These are phyloP conservation scores for Hyaloscypha hepaticicola DNA, from an alignment of 495 filamentous ascomycete genomes.

Conservation along the genomic window DNA sequence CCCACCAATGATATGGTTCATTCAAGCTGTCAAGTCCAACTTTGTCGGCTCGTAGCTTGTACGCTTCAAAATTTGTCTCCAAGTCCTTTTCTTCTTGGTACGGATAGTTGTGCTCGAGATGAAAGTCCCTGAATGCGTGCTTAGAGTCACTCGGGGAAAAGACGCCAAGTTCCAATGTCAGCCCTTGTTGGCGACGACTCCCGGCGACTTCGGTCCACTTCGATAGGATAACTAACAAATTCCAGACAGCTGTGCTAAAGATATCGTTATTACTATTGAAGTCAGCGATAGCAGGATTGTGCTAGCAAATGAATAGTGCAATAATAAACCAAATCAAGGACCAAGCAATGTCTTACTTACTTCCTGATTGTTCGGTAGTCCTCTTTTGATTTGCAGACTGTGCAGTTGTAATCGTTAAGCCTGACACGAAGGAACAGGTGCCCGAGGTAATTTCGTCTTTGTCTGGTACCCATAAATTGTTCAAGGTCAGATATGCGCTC, in stretches of 20 bases:
- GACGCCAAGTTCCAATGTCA: conserved; percentile 31
- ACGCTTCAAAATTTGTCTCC: conserved; percentile 24
- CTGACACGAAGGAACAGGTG: conserved; percentile 30
- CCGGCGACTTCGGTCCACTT: conserved; percentile 24
- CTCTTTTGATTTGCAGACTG: conserved; percentile 31
- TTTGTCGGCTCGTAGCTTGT: conserved; percentile 27
- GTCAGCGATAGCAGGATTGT: conserved; percentile 24
- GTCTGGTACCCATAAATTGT: conserved; percentile 26
- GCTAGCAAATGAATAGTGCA: conserved; percentile 20
- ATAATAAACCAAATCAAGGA: conserved; percentile 24
- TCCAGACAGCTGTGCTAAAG: conserved; percentile 28
- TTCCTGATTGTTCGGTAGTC: conserved; percentile 26
- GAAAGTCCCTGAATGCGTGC: conserved; percentile 32
- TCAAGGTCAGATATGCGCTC: conserved; percentile 28
- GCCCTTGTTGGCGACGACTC: conserved; percentile 21
- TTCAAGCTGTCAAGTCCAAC: conserved; percentile 27
- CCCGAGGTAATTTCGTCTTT: conserved; percentile 27
- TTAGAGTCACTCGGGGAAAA: conserved; percentile 30
- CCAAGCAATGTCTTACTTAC: conserved; percentile 27
- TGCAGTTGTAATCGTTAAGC: conserved; percentile 29
- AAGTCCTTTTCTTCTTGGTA: conserved; percentile 29
- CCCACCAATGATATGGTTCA: conserved; percentile 26
- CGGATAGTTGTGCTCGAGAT: conserved; percentile 59
- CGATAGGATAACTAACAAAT: conserved; percentile 28
- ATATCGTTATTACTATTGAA: conserved; percentile 29